These are phyloP conservation scores for Colletotrichum acutatum DNA, from an alignment of 2,329 filamentous ascomycete genomes.

Conservation along the genomic window DNA sequence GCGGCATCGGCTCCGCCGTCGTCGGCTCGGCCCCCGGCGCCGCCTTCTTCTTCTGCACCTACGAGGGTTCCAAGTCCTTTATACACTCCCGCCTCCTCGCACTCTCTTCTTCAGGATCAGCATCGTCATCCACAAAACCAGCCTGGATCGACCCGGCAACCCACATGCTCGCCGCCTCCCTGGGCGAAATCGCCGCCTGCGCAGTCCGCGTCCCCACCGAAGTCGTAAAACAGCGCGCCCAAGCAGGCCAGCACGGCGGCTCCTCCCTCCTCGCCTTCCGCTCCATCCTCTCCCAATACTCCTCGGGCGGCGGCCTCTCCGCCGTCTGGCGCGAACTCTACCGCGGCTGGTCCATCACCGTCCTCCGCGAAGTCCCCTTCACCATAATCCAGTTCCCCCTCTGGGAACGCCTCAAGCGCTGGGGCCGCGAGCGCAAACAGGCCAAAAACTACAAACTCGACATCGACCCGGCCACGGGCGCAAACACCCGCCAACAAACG, in stretches of 20 bases:
- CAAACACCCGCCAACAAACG: conserved; percentile 12
- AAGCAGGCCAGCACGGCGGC: conserved; percentile 84
- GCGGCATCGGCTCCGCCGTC: conserved; percentile 87
- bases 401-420: conserved; percentile 92
- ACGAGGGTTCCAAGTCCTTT: conserved; percentile 78
- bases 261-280: conserved; percentile 74
- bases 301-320: conserved; percentile 51
- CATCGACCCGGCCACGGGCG: conserved; percentile 14
- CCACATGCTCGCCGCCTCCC: conserved; percentile 87
- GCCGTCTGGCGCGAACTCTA: conserved; percentile 87
- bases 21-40: conserved; percentile 94
- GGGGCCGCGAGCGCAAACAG: conserved; percentile 59
- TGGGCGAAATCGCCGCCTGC: conserved; percentile 93
- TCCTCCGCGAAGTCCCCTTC: conserved; percentile 96
- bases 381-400: conserved; percentile 97
- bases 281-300: conserved; percentile 71
- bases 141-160: conserved; percentile 39
- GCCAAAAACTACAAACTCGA: conserved; percentile 15
- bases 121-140: not conserved
- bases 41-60: conserved; percentile 96
- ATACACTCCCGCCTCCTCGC: conserved; percentile 50
- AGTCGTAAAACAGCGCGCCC: conserved; percentile 95
- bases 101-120: conserved; percentile 28
- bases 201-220: conserved; percentile 93
- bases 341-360: conserved; percentile 89